Evolutionary conservation across 2,329 filamentous ascomycete genomes (phyloP).

Genomic region (Claviceps capensis): DNA sequence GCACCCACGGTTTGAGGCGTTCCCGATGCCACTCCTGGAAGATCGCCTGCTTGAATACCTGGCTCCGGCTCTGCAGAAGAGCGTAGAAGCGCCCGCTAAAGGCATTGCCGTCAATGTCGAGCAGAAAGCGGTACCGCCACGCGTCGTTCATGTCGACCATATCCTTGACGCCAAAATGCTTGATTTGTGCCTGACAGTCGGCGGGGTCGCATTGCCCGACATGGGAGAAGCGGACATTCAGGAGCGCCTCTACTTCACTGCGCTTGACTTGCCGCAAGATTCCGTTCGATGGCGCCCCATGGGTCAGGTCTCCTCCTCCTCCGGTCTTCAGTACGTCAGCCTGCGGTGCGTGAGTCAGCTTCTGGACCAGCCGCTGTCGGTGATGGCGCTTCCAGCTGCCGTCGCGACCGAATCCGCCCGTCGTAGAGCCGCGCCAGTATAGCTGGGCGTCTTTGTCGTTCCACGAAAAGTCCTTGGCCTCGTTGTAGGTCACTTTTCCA

Average conservation of each 20-base stretch:
- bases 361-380: constrained; percentile 72
- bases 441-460: constrained; percentile 58
- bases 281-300: constrained; percentile 34
- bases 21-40: constrained; percentile 95
- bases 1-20: constrained; percentile 85
- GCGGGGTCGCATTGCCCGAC: constrained; percentile 84
- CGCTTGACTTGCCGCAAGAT: constrained; percentile 48
- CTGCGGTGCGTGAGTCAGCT: constrained; percentile 51
- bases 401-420: constrained; percentile 79
- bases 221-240: constrained; percentile 80
- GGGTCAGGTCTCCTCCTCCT: too few species aligned
- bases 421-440: constrained; percentile 95
- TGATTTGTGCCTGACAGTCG: constrained; percentile 79
- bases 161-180: constrained; percentile 56
- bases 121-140: constrained; percentile 73
- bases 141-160: constrained; percentile 81
- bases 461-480: constrained; percentile 58
- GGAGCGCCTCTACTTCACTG: constrained; percentile 51
- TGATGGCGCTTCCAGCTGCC: constrained; percentile 90
- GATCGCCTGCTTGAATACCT: constrained; percentile 81
- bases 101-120: constrained; percentile 93
- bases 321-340: constrained; percentile 51
- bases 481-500: constrained; percentile 68
- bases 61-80: constrained; percentile 66
- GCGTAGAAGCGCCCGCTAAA: constrained; percentile 92